Evolutionary conservation across 805 yeast genomes (phyloP).

Genomic region (Candida patagonica): DNA sequence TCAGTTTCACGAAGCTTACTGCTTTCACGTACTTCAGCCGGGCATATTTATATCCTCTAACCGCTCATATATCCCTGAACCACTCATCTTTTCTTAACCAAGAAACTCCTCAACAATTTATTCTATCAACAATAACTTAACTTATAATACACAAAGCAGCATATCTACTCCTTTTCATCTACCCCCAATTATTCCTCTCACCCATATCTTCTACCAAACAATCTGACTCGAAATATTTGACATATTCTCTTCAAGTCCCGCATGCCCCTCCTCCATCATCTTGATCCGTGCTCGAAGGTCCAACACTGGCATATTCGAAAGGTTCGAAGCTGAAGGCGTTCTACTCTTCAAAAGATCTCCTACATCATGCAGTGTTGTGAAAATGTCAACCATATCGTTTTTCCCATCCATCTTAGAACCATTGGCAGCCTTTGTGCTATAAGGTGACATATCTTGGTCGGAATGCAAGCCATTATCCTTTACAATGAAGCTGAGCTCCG

Average conservation of each 20-base stretch:
- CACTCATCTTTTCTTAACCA: no score
- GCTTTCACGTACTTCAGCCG: no score
- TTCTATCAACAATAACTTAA: no score
- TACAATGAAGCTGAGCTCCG: slow-evolving; percentile 14
- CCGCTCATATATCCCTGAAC: no score
- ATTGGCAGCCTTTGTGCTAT: no score
- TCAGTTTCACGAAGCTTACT: no score
- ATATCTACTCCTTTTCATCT: no score
- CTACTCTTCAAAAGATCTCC: slow-evolving; percentile 3
- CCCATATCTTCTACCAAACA: slow-evolving; percentile 4
- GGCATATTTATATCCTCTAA: no score
- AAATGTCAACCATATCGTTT: slow-evolving; percentile 4
- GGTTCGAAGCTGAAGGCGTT: slow-evolving; percentile 1
- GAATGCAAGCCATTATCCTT: neutral
- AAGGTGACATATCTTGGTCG: slow-evolving; percentile 3
- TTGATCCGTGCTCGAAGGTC: slow-evolving; percentile 19
- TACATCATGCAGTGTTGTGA: slow-evolving; percentile 10
- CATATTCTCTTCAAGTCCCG: neutral
- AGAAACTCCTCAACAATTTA: no score
- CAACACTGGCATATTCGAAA: slow-evolving; percentile 5
- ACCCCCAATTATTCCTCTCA: no score
- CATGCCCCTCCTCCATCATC: slow-evolving; percentile 20
- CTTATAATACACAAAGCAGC: no score
- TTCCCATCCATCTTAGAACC: no score
- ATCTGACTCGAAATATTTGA: neutral